Evolutionary conservation across 2,329 filamentous ascomycete genomes (phyloP), one percentile per base, ranked within the genome.

Genomic region (Clarireedia paspali): DNA sequence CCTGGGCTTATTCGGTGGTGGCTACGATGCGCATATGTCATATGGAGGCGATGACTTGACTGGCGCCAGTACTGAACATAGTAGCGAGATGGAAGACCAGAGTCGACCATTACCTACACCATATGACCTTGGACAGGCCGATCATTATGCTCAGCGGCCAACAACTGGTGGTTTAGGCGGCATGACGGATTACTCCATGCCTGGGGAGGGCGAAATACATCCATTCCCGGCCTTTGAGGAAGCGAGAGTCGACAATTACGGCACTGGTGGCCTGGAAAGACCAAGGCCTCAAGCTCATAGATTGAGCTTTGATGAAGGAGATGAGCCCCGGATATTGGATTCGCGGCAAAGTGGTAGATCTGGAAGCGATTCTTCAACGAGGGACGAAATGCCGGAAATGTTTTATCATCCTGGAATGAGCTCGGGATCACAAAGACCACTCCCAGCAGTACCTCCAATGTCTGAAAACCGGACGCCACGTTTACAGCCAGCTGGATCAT

Each of bases 271-370:
- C 1, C 73, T 96, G 27, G 84, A 91, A 59, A 82, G 88, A 57
- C 91, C 91, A 2, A 83, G 78, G 50, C 77, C 77, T 6, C 81
- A 91, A 60, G 80, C 88, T 56, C 78, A 91, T 62, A 82, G 90
- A 58, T 77, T 91, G 65, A 96, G 91, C 71, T 96, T 94, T 64
- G 92, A 97, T 63, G 90, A 96, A 68, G 92, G 89, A 2, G 94
- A 96, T 63, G 94, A 97, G 70, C 79, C 80, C 6, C 79, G 73
- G 56, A 77, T 72, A 61, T 86, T 74, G 64, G 81, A 73, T 64
- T 73, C 63, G 61, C 66, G 49, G 67, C 70, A 55, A 65, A 75
- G 57, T 61, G 66, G 63, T 47, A 71, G 70, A 48, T 78, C 76
- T 39, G 73, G 71, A 15, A 84, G 82, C 62, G 84, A 89, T 39